phyloP scores from a whole-genome alignment of 768 basidiomycete genomes.

The Leccinum uliginosum region DNA sequence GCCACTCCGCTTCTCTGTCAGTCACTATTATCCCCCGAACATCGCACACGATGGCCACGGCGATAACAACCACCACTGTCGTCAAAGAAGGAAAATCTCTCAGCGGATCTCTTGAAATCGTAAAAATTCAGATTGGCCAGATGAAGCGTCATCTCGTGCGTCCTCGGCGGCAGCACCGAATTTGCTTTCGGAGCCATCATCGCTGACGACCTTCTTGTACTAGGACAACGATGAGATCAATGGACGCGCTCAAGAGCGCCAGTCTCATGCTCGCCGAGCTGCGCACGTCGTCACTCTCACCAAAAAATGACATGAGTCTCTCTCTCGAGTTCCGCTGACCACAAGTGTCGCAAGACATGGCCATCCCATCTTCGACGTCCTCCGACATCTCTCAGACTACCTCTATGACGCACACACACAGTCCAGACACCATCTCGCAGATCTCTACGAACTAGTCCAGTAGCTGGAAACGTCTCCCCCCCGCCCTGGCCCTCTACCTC shows the following conservation, averaged over 20 bases:
- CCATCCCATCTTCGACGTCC: conserved; percentile 94
- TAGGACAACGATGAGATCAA: conserved; percentile 92
- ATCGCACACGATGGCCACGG: conserved; percentile 14
- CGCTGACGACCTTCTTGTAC: not conserved
- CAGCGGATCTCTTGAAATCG: conserved; percentile 78
- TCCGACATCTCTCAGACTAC: conserved; percentile 91
- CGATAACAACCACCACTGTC: conserved; percentile 28
- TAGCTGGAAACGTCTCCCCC: conserved; percentile 96
- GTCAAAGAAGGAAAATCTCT: conserved; percentile 79
- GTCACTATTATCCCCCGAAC: not conserved
- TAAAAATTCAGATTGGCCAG: conserved; percentile 89
- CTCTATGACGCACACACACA: conserved; percentile 94
- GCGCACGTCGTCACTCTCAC: conserved; percentile 86
- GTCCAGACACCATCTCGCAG: conserved; percentile 91
- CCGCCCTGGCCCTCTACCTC: conserved; percentile 65
- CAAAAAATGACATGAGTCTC: conserved; percentile 98
- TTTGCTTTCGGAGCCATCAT: not conserved
- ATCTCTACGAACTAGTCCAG: conserved; percentile 99
- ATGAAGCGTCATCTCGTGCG: conserved; percentile 91
- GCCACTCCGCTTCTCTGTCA: too few species aligned
- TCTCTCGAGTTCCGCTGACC: not conserved
- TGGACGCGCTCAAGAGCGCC: conserved; percentile 97
- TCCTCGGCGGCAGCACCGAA: not conserved
- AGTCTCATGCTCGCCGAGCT: conserved; percentile 97
- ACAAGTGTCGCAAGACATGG: conserved; percentile 67